These are phyloP conservation scores for Onygenales sp. DNA, from an alignment of 2,329 filamentous ascomycete genomes.

Conservation along the genomic window DNA sequence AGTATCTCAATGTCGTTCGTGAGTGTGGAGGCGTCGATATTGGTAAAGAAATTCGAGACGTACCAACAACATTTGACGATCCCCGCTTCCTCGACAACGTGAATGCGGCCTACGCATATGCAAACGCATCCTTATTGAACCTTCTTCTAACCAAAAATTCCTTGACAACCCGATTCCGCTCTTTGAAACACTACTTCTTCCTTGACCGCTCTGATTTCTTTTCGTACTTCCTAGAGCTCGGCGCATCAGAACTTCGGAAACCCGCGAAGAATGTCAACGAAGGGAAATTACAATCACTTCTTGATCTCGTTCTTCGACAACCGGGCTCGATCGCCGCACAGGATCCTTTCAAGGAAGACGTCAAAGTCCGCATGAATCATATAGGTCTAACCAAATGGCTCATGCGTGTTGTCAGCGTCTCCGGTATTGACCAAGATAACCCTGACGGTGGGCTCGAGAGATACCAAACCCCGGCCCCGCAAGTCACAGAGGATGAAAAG, in stretches of 20 bases:
- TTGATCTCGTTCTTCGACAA: conserved; percentile 95
- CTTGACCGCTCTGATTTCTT: conserved; percentile 97
- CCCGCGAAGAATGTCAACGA: conserved; percentile 82
- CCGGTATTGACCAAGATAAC: conserved; percentile 79
- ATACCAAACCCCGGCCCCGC: conserved; percentile 61
- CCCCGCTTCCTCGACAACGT: conserved; percentile 89
- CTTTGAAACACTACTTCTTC: conserved; percentile 98
- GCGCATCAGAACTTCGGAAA: conserved; percentile 81
- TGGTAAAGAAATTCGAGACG: conserved; percentile 75
- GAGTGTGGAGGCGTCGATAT: conserved; percentile 95
- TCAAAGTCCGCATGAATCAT: conserved; percentile 96
- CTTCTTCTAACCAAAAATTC: conserved; percentile 88
- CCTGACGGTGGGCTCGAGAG: conserved; percentile 54
- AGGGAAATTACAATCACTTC: conserved; percentile 82
- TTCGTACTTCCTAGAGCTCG: conserved; percentile 90
- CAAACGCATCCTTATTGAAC: conserved; percentile 85
- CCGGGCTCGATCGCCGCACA: conserved; percentile 87
- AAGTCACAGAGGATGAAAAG: conserved; percentile 62
- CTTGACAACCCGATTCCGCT: conserved; percentile 74
- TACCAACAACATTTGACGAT: conserved; percentile 90
- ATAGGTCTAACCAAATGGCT: conserved; percentile 85
- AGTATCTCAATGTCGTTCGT: conserved; percentile 94
- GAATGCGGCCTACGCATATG: conserved; percentile 87
- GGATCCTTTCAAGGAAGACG: conserved; percentile 96
- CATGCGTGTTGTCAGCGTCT: conserved; percentile 93